Evolutionary conservation across 345 rosid genomes (phyloP).

Genomic region (Aquilaria yunnanensis): DNA sequence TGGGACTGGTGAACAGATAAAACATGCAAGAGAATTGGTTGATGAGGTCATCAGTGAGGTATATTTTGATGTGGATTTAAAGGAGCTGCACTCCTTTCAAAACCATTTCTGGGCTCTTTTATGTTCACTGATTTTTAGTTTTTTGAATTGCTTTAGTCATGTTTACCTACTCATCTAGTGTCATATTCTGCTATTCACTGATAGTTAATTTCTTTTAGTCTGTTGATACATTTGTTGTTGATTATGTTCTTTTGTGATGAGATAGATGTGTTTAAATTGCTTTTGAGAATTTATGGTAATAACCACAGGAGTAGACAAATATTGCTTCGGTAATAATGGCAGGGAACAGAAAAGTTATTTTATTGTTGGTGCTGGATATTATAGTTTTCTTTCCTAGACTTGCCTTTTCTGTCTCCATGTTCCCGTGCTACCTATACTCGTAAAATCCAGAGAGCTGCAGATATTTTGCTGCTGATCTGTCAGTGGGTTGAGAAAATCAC

Average conservation of each 20-base stretch:
- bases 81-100: neutral
- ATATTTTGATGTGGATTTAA: conserved; percentile 33
- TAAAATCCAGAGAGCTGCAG: conserved; percentile 25
- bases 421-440: conserved; percentile 7
- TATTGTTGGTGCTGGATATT: conserved; percentile 1
- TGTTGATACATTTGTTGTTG: neutral
- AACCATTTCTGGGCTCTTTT: neutral
- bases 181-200: neutral
- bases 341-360: too few species aligned
- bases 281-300: neutral
- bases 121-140: neutral
- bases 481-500: conserved; percentile 17
- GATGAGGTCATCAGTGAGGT: conserved; percentile 97
- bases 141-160: neutral
- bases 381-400: conserved; percentile 2
- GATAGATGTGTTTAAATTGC: neutral
- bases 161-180: conserved; percentile 4
- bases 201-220: neutral
- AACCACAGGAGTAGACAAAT: neutral
- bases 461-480: conserved; percentile 18
- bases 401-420: conserved; percentile 8
- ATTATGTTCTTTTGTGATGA: neutral
- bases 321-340: too few species aligned
- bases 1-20: conserved; percentile 89
- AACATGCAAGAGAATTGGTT: conserved; percentile 82